A percentile compares a stretch with the other conserved stretches of the same genome.
These are phyloP conservation scores for Sicyos baderoa DNA, from an alignment of 306 rosid genomes.

Conservation along the genomic window DNA sequence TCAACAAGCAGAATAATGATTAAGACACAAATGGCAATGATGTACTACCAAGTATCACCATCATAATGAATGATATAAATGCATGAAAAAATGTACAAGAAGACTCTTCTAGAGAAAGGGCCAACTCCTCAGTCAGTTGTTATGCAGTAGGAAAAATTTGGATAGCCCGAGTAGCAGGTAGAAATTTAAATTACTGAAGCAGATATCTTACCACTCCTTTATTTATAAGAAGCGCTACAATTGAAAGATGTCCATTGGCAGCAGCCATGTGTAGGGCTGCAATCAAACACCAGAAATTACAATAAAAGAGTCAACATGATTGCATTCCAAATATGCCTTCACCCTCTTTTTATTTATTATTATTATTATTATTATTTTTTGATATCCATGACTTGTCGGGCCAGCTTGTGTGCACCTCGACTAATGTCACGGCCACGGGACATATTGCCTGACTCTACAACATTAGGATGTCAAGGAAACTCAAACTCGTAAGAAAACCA, in stretches of 20 bases:
- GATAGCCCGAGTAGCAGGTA: not conserved
- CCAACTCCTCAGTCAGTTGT: not conserved
- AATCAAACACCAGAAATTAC: constrained; percentile 17
- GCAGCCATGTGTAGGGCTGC: constrained; percentile 95
- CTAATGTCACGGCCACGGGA: too few species aligned
- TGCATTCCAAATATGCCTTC: not conserved
- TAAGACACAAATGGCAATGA: not conserved
- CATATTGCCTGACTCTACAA: too few species aligned
- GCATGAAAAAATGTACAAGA: not conserved
- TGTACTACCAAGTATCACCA: not conserved
- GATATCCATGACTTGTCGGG: too few species aligned
- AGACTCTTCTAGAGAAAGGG: not conserved
- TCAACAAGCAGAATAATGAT: not conserved
- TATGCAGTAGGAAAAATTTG: not conserved
- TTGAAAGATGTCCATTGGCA: constrained; percentile 71
- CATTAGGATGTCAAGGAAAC: too few species aligned
- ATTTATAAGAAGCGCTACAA: constrained; percentile 59
- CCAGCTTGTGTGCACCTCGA: too few species aligned
- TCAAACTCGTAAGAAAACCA: too few species aligned
- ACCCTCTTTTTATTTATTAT: too few species aligned
- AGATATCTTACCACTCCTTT: constrained; percentile 55
- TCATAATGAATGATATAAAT: not conserved
- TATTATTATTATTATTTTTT: too few species aligned
- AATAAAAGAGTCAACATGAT: not conserved
- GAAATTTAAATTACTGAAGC: not conserved